phyloP scores from a whole-genome alignment of 2,329 filamentous ascomycete genomes.

The Fusarium buharicum region DNA sequence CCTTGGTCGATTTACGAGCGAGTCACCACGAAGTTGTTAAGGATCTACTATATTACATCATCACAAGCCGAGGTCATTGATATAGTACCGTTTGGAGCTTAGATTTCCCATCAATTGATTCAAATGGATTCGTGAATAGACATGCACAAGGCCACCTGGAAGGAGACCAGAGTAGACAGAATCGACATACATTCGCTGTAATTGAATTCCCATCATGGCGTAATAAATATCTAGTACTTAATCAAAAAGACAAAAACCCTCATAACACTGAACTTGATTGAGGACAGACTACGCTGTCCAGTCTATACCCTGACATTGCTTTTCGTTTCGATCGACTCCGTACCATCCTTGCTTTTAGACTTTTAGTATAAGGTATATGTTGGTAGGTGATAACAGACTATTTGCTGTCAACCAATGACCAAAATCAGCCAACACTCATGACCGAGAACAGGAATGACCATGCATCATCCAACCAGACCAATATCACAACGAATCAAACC shows the following conservation, averaged over 20 bases:
- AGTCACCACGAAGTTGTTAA: neutral
- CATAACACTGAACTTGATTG: conserved; percentile 6
- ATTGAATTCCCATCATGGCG: neutral
- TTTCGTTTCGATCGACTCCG: conserved; percentile 37
- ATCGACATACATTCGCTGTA: conserved; percentile 1
- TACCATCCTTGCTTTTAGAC: conserved; percentile 32
- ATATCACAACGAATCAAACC: neutral
- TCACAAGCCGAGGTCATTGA: neutral
- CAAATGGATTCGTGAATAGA: neutral
- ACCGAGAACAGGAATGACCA: conserved; percentile 7
- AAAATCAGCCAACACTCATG: conserved; percentile 14
- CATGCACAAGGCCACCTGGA: neutral
- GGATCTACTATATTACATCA: neutral
- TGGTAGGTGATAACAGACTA: conserved; percentile 4
- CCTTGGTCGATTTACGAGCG: neutral
- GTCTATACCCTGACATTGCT: conserved; percentile 38
- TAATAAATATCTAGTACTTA: conserved; percentile 26
- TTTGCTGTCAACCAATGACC: conserved; percentile 3
- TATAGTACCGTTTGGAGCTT: neutral
- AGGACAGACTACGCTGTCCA: conserved; percentile 25
- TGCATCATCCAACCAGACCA: neutral
- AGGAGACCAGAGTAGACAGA: neutral
- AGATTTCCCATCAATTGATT: neutral
- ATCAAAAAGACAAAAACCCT: conserved; percentile 10
- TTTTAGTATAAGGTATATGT: conserved; percentile 24